phyloP scores from a whole-genome alignment of 805 yeast species.

The Candida parachauliodes region DNA sequence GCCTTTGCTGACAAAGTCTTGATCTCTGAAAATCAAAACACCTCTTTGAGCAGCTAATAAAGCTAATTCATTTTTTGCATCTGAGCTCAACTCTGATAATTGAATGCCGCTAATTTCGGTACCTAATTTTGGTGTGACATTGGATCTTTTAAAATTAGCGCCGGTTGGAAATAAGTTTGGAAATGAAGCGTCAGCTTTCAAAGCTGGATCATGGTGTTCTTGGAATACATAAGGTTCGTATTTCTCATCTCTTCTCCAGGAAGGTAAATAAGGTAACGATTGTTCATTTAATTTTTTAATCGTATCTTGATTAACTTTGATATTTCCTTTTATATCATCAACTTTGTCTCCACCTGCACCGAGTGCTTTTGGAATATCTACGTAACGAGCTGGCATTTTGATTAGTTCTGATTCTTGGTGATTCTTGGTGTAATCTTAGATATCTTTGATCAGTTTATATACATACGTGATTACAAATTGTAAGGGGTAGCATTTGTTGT shows the following conservation, averaged over 20 bases:
- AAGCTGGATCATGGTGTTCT: slow-evolving; percentile 56
- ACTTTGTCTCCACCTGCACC: slow-evolving; percentile 8
- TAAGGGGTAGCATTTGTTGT: slow-evolving; percentile 2
- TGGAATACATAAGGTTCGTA: slow-evolving; percentile 50
- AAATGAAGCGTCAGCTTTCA: slow-evolving; percentile 51
- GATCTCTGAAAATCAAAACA: slow-evolving; percentile 61
- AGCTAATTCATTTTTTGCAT: slow-evolving; percentile 66
- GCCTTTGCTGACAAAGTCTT: slow-evolving; percentile 49
- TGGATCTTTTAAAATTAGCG: slow-evolving; percentile 26
- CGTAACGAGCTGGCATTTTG: slow-evolving; percentile 12
- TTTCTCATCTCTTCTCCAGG: slow-evolving; percentile 37
- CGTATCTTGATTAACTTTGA: slow-evolving; percentile 11
- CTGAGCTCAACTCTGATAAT: slow-evolving; percentile 47
- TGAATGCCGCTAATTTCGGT: slow-evolving; percentile 60
- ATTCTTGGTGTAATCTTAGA: too few relatives aligned
- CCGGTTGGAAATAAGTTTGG: slow-evolving; percentile 44
- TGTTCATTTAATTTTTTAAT: slow-evolving; percentile 3
- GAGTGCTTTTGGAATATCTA: slow-evolving; percentile 7
- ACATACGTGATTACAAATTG: background rate
- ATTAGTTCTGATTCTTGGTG: background rate
- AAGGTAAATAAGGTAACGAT: slow-evolving; percentile 22
- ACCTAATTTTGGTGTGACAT: slow-evolving; percentile 69
- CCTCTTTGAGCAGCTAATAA: slow-evolving; percentile 63
- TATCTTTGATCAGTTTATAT: background rate
- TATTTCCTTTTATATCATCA: slow-evolving; percentile 11